These are phyloP conservation scores for Penstemon eatonii DNA, from an alignment of 257 asterid species.

Conservation along the genomic window DNA sequence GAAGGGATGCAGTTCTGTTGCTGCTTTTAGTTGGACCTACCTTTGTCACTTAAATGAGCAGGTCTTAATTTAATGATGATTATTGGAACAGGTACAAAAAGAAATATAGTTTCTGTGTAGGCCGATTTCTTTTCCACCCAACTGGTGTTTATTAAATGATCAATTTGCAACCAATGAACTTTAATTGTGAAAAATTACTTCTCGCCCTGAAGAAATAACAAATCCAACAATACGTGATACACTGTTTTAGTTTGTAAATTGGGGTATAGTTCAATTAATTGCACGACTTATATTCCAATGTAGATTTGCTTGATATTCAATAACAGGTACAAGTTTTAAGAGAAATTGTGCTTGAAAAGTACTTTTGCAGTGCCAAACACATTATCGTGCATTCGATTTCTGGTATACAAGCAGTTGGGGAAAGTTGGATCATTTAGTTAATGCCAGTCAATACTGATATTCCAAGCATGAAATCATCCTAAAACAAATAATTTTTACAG, in stretches of 20 bases:
- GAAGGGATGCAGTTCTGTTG: too few species aligned
- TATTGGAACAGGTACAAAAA: neutral
- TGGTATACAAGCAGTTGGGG: too few species aligned
- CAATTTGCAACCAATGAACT: neutral
- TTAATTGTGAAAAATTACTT: neutral
- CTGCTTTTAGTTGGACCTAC: neutral
- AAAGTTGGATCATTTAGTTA: neutral
- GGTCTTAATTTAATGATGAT: neutral
- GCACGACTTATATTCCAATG: too few species aligned
- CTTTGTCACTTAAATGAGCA: neutral
- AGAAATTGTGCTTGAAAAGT: too few species aligned
- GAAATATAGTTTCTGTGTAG: neutral
- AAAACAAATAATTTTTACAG: slow-evolving; percentile 3
- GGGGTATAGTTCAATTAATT: too few species aligned
- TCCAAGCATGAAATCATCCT: neutral
- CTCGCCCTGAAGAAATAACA: too few species aligned
- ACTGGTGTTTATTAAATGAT: neutral
- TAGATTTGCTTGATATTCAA: too few species aligned
- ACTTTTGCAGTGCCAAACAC: too few species aligned
- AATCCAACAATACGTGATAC: too few species aligned
- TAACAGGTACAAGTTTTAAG: too few species aligned
- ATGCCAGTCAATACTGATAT: slow-evolving; percentile 8
- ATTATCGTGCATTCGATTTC: too few species aligned
- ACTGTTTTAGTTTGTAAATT: too few species aligned
- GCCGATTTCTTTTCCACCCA: neutral